Base-by-base conservation (phyloP, 164 flowering plant genomes). In the Tinospora cordifolia region DNA sequence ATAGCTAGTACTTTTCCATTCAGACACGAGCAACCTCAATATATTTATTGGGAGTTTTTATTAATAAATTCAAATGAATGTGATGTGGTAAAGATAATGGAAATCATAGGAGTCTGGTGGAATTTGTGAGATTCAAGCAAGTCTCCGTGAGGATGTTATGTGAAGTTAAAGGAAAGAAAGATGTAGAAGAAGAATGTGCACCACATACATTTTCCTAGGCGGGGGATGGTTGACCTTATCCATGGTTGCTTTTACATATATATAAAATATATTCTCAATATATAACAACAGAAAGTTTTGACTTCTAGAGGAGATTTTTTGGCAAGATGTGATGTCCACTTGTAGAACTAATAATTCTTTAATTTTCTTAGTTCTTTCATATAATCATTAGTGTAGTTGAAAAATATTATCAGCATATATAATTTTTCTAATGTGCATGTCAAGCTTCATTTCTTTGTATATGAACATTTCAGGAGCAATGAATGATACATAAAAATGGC, bases 221-320 rank as follows among this genome's bases (percentile, higher is more conserved):
- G 60, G 60, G 4, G 59, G 59, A 17, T 11, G n/a, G 60, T 54
- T 54, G 60, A 54, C 60, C 60, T 54, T 54, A 54, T n/a, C 60
- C 60, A 21, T 13, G 0, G 2, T 54, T n/a, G 21, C 60, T 22
- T 21, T 54, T 54, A 30, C 4, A n/a, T n/a, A n/a, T n/a, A n/a
- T n/a, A n/a, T n/a, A n/a, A n/a, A 30, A 30, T 30, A 30, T 54
- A 54, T 54, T 54, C 24, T n/a, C 60, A 54, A 21, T 54, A n/a
- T n/a, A n/a, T n/a, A 54, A 54, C 60, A 54, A 54, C 6, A 54
- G 60, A 19, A 54, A 54, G 60, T 54, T n/a, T 54, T 54, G 60
- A n/a, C 21, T 54, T n/a, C n/a, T 54, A 25, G 60, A 54, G 60
- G 6, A 54, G 24, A 22, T 30, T 30, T 30, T 30, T 30, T 54